phyloP scores from a whole-genome alignment of 176 grass and related monocot genomes.

The Cenchrus purpureus region DNA sequence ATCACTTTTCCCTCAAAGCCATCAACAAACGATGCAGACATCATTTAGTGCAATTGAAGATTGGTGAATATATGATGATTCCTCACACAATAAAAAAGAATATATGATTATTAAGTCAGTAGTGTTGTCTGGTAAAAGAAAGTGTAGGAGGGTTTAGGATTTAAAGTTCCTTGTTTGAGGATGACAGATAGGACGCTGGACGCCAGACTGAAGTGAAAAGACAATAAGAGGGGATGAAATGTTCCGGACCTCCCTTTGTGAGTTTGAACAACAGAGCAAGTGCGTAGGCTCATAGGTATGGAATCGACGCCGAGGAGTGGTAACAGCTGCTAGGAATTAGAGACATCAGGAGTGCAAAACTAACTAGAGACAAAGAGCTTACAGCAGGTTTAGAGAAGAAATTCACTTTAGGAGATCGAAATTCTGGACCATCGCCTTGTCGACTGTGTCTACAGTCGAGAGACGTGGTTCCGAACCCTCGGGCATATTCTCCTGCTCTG shows the following conservation, averaged over 20 bases:
- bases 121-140: not conserved
- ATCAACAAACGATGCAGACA: too few relatives aligned
- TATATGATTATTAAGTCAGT: not conserved
- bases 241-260: not conserved
- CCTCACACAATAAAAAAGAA: not conserved
- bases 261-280: too few relatives aligned
- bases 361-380: too few relatives aligned
- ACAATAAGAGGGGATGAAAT: not conserved
- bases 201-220: not conserved
- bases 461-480: too few relatives aligned
- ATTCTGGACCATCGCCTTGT: too few relatives aligned
- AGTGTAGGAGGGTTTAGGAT: not conserved
- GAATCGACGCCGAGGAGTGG: too few relatives aligned
- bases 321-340: not conserved
- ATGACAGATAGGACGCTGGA: not conserved
- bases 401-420: too few relatives aligned
- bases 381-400: too few relatives aligned
- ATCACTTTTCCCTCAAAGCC: too few relatives aligned
- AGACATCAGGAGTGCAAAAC: not conserved
- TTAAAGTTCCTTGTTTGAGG: not conserved
- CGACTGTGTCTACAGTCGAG: too few relatives aligned
- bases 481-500: too few relatives aligned
- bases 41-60: too few relatives aligned
- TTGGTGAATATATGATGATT: not conserved
- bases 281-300: not conserved